Base-by-base conservation (phyloP, 2,329 filamentous ascomycete genomes). In the Venturia pyrina region DNA sequence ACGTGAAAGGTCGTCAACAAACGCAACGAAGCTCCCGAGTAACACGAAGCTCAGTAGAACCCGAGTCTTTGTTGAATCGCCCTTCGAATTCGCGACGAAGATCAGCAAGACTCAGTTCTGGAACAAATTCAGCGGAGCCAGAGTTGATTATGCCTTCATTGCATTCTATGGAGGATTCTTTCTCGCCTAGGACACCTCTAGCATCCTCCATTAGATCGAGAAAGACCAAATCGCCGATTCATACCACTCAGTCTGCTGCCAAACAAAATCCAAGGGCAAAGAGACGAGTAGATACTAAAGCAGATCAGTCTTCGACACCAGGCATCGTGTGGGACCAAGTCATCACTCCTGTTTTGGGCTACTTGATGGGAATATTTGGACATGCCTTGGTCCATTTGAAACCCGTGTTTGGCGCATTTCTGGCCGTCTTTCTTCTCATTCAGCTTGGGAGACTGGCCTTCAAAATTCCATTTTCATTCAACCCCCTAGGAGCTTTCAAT, bases 371-470 rank as follows among this genome's bases (percentile, higher is more conserved):
- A 1, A 53, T 65, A 21, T 19, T 60, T 24, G 63, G 63, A 8
- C 53, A 57, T 32, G 53, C 53, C 37, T n/a, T 65, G 63, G 28
- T 57, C 6, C 48, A 65, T n/a, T 41, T 65, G 24, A 57, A 65
- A 37, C 63, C 63, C 5, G 24, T 57, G 13, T 59, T 65, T 34
- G 53, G 46, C 32, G 48, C 53, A 24, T 41, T 65, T 28, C 34
- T 65, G 19, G 63, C 63, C 3, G 40, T 65, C 19, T 40, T 57
- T 43, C 21, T 60, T 44, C 34, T 65, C 5, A 43, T 65, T 53
- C 53, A 60, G 21, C 44, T 48, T 43, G 37, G 32, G 7, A 40
- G 48, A 24, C 6, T 60, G 21, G 53, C 53, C 13, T 43, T 57
- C 63, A 15, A 61, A 28, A 13, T 41, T n/a, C 37, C 53, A 21